Evolutionary conservation across 441 rosid genomes (phyloP).

Genomic region (Erodium trifolium): DNA sequence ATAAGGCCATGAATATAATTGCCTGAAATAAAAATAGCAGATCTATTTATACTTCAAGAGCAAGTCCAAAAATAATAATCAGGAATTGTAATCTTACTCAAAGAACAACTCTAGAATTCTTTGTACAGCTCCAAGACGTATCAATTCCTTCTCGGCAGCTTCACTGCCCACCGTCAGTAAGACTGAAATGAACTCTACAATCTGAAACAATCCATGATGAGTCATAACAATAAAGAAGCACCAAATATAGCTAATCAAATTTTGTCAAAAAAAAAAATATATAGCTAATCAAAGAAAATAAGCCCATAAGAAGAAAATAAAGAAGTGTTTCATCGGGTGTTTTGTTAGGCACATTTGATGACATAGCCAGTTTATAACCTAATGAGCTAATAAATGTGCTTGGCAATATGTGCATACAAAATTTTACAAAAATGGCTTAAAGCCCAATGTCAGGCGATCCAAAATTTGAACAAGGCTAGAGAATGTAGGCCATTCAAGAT

Average conservation of each 20-base stretch:
- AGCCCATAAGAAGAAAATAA: constrained; percentile 13
- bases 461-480: too few relatives aligned
- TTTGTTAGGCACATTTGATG: neutral
- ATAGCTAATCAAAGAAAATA: constrained; percentile 11
- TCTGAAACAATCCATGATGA: constrained; percentile 37
- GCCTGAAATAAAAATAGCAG: neutral
- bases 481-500: too few relatives aligned
- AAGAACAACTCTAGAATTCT: constrained; percentile 71
- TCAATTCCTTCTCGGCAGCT: constrained; percentile 77
- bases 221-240: neutral
- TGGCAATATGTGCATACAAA: too few relatives aligned
- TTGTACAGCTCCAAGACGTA: constrained; percentile 62
- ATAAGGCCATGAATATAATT: constrained; percentile 22
- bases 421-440: too few relatives aligned
- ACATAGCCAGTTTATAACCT: neutral
- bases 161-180: constrained; percentile 75
- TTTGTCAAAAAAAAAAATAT: too few relatives aligned
- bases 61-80: constrained; percentile 25
- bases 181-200: constrained; percentile 89
- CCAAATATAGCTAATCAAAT: constrained; percentile 11
- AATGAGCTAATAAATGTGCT: neutral
- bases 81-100: constrained; percentile 50
- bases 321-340: neutral
- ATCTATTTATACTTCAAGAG: constrained; percentile 52
- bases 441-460: too few relatives aligned